Evolutionary conservation across 345 rosid genomes (phyloP).

Genomic region (Geranium brycei): DNA sequence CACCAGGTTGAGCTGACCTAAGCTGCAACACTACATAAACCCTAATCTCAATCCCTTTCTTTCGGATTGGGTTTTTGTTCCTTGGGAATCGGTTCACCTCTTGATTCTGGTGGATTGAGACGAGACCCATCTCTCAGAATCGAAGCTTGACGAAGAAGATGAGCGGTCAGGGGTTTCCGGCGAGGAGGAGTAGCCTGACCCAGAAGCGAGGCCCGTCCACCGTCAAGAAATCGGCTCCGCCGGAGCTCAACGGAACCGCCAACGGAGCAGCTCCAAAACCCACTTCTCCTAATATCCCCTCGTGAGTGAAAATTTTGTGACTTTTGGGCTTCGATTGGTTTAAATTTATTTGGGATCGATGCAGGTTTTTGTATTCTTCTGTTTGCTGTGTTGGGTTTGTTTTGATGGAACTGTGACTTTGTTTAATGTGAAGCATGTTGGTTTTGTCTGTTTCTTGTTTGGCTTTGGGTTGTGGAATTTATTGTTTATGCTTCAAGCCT

Average conservation of each 20-base stretch:
- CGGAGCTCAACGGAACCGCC: constrained; percentile 30
- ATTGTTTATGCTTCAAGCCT: not conserved
- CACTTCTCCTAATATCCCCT: constrained; percentile 50
- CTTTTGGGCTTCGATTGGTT: not conserved
- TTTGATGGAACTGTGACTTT: not conserved
- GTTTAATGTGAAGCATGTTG: not conserved
- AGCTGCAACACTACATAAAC: not conserved
- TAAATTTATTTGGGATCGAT: not conserved
- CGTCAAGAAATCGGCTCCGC: constrained; percentile 33
- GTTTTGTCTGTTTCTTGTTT: not conserved
- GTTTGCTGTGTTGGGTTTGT: not conserved
- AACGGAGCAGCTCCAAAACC: constrained; percentile 50
- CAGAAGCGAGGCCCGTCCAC: constrained; percentile 38
- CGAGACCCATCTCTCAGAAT: not conserved
- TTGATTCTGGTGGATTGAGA: not conserved
- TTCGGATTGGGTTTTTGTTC: not conserved
- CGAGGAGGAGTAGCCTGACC: constrained; percentile 32
- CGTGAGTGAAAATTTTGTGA: constrained; percentile 12
- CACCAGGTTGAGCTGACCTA: not conserved
- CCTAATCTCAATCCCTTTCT: not conserved
- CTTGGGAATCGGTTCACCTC: not conserved
- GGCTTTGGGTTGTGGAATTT: not conserved
- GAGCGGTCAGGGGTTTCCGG: constrained; percentile 50
- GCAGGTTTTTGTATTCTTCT: not conserved
- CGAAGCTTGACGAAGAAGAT: constrained; percentile 12